Evolutionary conservation across 139 green algal genomes (phyloP).

Genomic region (Pedinophyceae sp.): DNA sequence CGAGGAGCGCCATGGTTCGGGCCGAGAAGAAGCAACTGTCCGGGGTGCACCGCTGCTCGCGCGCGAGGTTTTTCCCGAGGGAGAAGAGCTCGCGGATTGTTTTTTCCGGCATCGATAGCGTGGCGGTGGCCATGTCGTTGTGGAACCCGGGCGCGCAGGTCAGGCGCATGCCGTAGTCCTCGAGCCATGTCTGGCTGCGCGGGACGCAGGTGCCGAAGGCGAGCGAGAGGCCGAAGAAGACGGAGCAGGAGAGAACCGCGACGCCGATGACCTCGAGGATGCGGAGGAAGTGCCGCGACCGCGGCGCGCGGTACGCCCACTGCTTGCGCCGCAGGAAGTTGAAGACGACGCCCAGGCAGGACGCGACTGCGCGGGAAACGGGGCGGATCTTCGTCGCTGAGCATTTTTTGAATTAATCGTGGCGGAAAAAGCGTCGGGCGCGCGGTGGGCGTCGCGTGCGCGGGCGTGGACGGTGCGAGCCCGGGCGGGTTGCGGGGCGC

Average conservation of each 20-base stretch:
- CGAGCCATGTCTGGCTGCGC: slow-evolving; percentile 16
- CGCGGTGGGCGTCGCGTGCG: too few relatives aligned
- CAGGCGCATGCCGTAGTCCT: slow-evolving; percentile 19
- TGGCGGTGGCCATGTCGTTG: slow-evolving; percentile 74
- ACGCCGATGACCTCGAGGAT: slow-evolving; percentile 29
- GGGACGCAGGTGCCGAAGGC: slow-evolving; percentile 22
- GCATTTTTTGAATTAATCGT: too few relatives aligned
- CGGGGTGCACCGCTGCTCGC: background rate
- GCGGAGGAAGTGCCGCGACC: slow-evolving; percentile 20
- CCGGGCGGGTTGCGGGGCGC: too few relatives aligned
- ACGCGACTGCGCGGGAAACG: too few relatives aligned
- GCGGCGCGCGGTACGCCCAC: slow-evolving; percentile 33
- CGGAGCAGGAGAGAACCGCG: slow-evolving; percentile 25
- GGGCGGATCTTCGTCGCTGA: too few relatives aligned
- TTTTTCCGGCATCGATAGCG: slow-evolving; percentile 47
- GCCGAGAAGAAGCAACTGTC: slow-evolving; percentile 32
- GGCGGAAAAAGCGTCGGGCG: too few relatives aligned
- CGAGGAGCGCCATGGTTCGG: slow-evolving; percentile 32
- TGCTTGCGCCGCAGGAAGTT: slow-evolving; percentile 48
- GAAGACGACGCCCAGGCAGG: slow-evolving; percentile 60
- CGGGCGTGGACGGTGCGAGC: too few relatives aligned
- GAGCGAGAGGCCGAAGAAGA: slow-evolving; percentile 26
- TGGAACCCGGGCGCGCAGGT: slow-evolving; percentile 34
- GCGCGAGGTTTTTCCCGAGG: background rate
- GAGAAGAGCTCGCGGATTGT: slow-evolving; percentile 56